phyloP scores from a whole-genome alignment of 2,329 filamentous ascomycete genomes.

The Endothia cerciana region DNA sequence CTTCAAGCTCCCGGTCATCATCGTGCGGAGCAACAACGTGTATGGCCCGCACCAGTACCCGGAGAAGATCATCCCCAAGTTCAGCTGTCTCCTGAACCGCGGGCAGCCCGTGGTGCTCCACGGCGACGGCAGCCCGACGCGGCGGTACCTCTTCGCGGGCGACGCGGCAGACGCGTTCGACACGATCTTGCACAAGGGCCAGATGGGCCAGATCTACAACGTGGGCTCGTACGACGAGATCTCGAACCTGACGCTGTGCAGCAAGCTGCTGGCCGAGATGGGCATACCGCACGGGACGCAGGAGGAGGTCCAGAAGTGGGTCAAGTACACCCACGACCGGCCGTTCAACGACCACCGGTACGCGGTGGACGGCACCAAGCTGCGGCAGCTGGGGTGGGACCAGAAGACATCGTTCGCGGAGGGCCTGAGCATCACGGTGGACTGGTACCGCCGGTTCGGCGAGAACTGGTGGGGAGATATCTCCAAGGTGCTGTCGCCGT shows the following conservation, averaged over 20 bases:
- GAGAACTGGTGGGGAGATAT: conserved; percentile 76
- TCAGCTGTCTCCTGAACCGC: conserved; percentile 72
- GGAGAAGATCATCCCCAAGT: conserved; percentile 86
- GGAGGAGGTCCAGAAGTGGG: conserved; percentile 63
- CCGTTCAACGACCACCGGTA: conserved; percentile 80
- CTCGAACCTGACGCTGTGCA: conserved; percentile 72
- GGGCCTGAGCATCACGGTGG: conserved; percentile 66
- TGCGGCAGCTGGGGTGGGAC: conserved; percentile 69
- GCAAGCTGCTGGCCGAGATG: conserved; percentile 66
- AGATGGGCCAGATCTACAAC: conserved; percentile 78
- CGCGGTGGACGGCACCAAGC: conserved; percentile 71
- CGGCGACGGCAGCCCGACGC: conserved; percentile 74
- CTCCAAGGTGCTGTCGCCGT: conserved; percentile 68
- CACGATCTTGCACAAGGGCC: conserved; percentile 78
- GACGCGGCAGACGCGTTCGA: conserved; percentile 84
- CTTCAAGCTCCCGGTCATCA: conserved; percentile 79
- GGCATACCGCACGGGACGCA: conserved; percentile 54
- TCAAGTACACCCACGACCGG: conserved; percentile 76
- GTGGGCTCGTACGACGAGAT: conserved; percentile 79
- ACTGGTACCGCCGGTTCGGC: conserved; percentile 71
- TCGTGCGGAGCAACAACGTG: conserved; percentile 82
- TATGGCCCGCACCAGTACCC: conserved; percentile 85
- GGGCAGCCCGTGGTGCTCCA: conserved; percentile 72
- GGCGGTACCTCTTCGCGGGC: conserved; percentile 77
- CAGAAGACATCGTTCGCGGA: conserved; percentile 68